Evolutionary conservation across 257 asterid species (phyloP).

Genomic region (Capsicum chinense): DNA sequence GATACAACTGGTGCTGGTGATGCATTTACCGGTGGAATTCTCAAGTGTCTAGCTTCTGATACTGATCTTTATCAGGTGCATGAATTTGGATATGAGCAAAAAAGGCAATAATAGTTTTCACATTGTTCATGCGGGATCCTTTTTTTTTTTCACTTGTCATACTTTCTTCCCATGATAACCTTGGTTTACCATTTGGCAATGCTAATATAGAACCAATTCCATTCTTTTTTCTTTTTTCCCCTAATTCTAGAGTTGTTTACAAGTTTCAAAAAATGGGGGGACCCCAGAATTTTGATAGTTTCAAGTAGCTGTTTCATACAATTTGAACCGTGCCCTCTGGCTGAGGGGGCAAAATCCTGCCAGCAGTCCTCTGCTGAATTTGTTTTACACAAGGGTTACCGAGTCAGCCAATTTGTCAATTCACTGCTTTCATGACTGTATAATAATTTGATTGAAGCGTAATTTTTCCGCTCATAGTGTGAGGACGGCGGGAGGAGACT

Average conservation of each 20-base stretch:
- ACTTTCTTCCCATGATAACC: background rate
- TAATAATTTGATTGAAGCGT: background rate
- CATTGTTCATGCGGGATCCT: constrained; percentile 7
- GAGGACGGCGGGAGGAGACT: no score
- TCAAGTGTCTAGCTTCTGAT: constrained; percentile 64
- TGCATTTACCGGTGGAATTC: constrained; percentile 83
- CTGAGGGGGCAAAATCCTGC: background rate
- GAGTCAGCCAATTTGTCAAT: background rate
- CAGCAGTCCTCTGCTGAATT: background rate
- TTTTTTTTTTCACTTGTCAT: background rate
- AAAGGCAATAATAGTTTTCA: constrained; percentile 14
- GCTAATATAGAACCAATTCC: background rate
- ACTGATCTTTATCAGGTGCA: constrained; percentile 61
- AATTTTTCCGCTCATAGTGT: background rate
- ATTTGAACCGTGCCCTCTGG: background rate
- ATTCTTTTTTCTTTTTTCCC: background rate
- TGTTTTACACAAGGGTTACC: background rate
- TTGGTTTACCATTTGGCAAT: background rate
- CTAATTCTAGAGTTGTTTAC: background rate
- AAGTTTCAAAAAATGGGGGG: background rate
- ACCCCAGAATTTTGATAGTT: background rate
- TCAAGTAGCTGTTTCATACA: constrained; percentile 2
- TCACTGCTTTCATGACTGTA: background rate
- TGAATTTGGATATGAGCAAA: constrained; percentile 17
- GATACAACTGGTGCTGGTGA: constrained; percentile 98